These are phyloP conservation scores for Sabuloglossum arenarium DNA, from an alignment of 495 filamentous ascomycete species.

Conservation along the genomic window DNA sequence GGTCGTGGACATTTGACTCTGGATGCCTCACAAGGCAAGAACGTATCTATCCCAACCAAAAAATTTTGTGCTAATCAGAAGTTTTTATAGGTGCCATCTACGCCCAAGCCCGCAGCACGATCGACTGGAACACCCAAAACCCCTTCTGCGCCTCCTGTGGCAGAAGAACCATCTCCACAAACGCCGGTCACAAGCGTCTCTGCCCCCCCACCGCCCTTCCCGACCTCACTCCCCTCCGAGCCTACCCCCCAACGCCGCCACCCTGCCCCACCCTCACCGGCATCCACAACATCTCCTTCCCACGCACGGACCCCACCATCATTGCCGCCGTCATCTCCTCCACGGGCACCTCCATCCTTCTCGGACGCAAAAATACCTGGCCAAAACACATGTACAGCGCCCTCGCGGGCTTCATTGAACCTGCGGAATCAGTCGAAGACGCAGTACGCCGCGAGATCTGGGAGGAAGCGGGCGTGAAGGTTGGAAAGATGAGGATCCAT, in stretches of 20 bases:
- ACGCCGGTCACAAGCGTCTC: slow-evolving; percentile 76
- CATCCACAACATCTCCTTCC: slow-evolving; percentile 71
- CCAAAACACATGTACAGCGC: slow-evolving; percentile 74
- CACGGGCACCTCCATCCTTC: slow-evolving; percentile 52
- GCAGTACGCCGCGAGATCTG: slow-evolving; percentile 88
- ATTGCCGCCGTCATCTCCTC: slow-evolving; percentile 78
- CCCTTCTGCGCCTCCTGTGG: slow-evolving; percentile 83
- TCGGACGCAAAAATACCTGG: slow-evolving; percentile 70
- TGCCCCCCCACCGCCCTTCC: slow-evolving; percentile 60
- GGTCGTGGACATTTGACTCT: slow-evolving; percentile 36
- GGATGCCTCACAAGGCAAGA: slow-evolving; percentile 36
- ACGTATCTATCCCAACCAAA: background rate
- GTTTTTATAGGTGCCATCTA: slow-evolving; percentile 55
- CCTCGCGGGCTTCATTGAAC: slow-evolving; percentile 87
- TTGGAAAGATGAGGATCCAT: slow-evolving; percentile 80
- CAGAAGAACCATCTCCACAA: slow-evolving; percentile 59
- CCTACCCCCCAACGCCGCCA: slow-evolving; percentile 28
- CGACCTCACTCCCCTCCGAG: slow-evolving; percentile 29
- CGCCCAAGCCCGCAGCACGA: slow-evolving; percentile 70
- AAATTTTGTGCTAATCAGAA: slow-evolving; percentile 6
- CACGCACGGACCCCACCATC: slow-evolving; percentile 84
- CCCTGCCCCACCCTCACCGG: slow-evolving; percentile 58
- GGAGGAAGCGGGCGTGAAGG: slow-evolving; percentile 75
- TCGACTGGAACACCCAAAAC: slow-evolving; percentile 91
- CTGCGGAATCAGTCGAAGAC: slow-evolving; percentile 85